These are phyloP conservation scores for Fagopyrum tataricum DNA, from an alignment of 148 eudicot genomes.

Conservation along the genomic window DNA sequence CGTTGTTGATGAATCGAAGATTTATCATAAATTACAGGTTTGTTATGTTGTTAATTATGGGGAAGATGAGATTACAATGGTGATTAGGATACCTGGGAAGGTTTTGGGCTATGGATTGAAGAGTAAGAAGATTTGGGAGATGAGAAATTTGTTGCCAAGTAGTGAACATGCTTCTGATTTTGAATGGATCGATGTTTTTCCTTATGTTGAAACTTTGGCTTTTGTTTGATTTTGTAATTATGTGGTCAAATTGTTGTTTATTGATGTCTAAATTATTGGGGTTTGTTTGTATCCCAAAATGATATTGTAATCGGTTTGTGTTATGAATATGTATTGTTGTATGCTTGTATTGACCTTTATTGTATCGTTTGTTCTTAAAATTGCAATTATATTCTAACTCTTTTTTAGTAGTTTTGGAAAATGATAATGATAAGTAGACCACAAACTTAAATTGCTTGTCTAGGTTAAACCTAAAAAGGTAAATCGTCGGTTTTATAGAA, in stretches of 20 bases:
- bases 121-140: background rate
- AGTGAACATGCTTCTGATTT: slow-evolving; percentile 8
- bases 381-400: no score
- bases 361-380: no score
- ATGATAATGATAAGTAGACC: no score
- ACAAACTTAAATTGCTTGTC: no score
- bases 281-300: no score
- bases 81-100: slow-evolving; percentile 10
- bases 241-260: background rate
- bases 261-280: no score
- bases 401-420: no score
- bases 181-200: slow-evolving; percentile 16
- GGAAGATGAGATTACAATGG: background rate
- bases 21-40: background rate
- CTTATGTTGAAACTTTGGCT: slow-evolving; percentile 4
- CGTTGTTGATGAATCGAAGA: background rate
- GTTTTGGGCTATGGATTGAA: background rate
- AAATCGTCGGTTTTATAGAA: no score
- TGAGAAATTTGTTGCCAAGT: slow-evolving; percentile 4
- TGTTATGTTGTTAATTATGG: background rate
- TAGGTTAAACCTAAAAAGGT: no score
- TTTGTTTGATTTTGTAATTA: background rate
- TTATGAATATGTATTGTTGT: no score
- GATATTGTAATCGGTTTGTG: no score
- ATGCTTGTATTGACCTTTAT: no score